Evolutionary conservation across 371 early-diverging fungal species (phyloP).

Genomic region (Capillidium rhysosporum): DNA sequence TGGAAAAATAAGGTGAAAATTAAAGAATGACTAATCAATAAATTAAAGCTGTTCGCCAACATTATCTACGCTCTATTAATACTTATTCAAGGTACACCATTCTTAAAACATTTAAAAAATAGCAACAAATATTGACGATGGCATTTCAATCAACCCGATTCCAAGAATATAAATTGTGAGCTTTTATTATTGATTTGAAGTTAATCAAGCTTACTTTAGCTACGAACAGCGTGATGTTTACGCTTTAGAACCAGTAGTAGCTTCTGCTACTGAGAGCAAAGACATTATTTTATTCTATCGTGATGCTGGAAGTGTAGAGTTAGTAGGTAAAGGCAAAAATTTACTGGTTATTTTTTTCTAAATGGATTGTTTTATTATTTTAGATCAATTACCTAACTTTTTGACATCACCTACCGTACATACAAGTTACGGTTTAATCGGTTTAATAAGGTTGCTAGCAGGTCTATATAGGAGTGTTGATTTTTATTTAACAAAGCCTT

Average conservation of each 20-base stretch:
- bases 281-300: constrained; percentile 4
- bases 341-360: too few relatives aligned
- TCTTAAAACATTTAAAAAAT: too few relatives aligned
- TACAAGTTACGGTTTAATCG: constrained; percentile 44
- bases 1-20: too few relatives aligned
- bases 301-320: constrained; percentile 5
- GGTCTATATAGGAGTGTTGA: constrained; percentile 18
- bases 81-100: too few relatives aligned
- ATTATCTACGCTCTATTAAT: too few relatives aligned
- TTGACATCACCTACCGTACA: constrained; percentile 9
- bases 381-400: constrained; percentile 2
- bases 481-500: not conserved
- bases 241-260: not conserved
- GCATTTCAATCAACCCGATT: too few relatives aligned
- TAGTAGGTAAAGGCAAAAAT: not conserved
- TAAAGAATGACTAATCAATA: too few relatives aligned
- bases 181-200: not conserved
- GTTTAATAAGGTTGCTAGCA: constrained; percentile 47
- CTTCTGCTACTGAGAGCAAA: not conserved
- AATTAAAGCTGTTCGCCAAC: too few relatives aligned
- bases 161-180: not conserved
- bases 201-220: not conserved
- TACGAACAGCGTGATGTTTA: not conserved
- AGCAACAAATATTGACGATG: too few relatives aligned
- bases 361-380: not conserved